These are phyloP conservation scores for Chaetomium globosum DNA, from an alignment of 2,329 filamentous ascomycete genomes.

Conservation along the genomic window DNA sequence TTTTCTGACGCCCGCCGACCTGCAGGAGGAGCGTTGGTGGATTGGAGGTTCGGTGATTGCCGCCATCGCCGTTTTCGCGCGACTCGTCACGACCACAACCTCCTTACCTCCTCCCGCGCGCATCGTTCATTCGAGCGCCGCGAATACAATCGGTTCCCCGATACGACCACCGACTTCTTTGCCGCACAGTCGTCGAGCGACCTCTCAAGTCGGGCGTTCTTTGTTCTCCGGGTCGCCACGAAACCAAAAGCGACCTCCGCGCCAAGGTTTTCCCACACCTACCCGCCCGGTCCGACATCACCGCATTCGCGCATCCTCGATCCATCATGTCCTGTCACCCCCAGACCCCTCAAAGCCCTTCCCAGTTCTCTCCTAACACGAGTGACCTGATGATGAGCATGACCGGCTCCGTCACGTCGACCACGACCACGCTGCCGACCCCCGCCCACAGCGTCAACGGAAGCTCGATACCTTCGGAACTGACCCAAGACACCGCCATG, in stretches of 20 bases:
- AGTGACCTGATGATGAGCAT: constrained; percentile 56
- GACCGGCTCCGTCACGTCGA: constrained; percentile 55
- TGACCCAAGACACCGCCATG: constrained; percentile 48
- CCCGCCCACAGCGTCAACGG: constrained; percentile 66
- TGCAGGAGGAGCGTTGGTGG: constrained; percentile 35
- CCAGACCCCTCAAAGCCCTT: constrained; percentile 68
- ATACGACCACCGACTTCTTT: constrained; percentile 17
- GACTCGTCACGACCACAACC: constrained; percentile 32
- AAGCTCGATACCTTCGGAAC: constrained; percentile 51
- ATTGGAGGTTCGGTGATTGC: constrained; percentile 34
- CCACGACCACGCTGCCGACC: constrained; percentile 60
- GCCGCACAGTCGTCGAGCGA: constrained; percentile 8
- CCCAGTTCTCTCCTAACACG: constrained; percentile 60
- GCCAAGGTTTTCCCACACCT: constrained; percentile 33
- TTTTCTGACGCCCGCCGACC: constrained; percentile 30
- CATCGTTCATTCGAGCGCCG: constrained; percentile 15
- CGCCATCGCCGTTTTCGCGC: constrained; percentile 36
- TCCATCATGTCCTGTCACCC: constrained; percentile 67
- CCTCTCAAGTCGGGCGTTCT: constrained; percentile 25
- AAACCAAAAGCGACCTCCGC: constrained; percentile 24
- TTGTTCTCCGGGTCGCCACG: constrained; percentile 35
- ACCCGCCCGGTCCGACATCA: constrained; percentile 38
- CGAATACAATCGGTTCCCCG: constrained; percentile 9
- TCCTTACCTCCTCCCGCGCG: constrained; percentile 29
- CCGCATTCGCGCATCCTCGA: constrained; percentile 23